Evolutionary conservation across 2,329 filamentous ascomycete species (phyloP).

Genomic region (Alternaria arborescens): DNA sequence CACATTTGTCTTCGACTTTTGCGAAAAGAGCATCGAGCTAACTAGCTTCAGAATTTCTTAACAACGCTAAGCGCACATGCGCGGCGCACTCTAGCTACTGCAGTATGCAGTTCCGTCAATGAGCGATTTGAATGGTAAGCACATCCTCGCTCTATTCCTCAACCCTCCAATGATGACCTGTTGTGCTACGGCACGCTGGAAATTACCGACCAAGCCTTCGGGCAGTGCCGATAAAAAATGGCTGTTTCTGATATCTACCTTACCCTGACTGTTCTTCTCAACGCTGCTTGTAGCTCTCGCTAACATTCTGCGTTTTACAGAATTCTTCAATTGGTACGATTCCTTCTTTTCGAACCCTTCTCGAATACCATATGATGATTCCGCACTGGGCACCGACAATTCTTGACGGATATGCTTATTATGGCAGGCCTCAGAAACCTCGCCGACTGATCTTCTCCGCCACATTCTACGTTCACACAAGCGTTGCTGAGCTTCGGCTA

Average conservation of each 20-base stretch:
- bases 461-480: not conserved
- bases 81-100: not conserved
- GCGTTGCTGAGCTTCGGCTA: conserved; percentile 16
- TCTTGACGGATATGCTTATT: conserved; percentile 84
- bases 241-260: conserved; percentile 52
- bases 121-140: conserved; percentile 10
- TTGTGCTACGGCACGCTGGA: conserved; percentile 55
- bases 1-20: not conserved
- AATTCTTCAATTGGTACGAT: conserved; percentile 34
- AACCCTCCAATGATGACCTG: conserved; percentile 48
- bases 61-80: not conserved
- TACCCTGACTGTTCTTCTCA: conserved; percentile 14
- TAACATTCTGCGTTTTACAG: conserved; percentile 21
- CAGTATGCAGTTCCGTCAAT: not conserved
- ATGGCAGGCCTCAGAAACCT: conserved; percentile 99
- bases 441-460: conserved; percentile 79
- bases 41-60: conserved; percentile 16
- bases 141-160: not conserved
- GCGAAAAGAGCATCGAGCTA: conserved; percentile 17
- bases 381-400: conserved; percentile 96
- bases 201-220: conserved; percentile 56
- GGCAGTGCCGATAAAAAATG: conserved; percentile 52
- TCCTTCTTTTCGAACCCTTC: conserved; percentile 17
- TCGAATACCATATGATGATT: conserved; percentile 71
- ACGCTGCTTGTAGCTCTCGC: conserved; percentile 17